Evolutionary conservation across 352 stramenopile genomes (phyloP).

Genomic region (Globisporangium spiculum): DNA sequence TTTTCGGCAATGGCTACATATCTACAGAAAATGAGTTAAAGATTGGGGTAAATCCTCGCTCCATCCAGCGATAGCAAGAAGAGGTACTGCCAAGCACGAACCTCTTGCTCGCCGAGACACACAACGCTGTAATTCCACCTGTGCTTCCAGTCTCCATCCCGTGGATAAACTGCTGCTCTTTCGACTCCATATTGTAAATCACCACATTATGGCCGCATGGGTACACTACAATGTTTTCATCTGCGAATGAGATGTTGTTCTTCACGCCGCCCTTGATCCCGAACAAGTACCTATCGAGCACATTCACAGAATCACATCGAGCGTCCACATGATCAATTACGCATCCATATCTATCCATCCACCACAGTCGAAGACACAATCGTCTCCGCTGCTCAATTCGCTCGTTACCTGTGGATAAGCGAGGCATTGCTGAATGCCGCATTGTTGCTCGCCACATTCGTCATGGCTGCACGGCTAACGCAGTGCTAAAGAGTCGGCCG

Average conservation of each 20-base stretch:
- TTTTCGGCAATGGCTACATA: slow-evolving; percentile 90
- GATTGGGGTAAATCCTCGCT: background rate
- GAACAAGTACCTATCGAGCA: slow-evolving; percentile 61
- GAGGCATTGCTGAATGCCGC: slow-evolving; percentile 28
- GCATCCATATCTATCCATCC: background rate
- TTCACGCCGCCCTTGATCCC: slow-evolving; percentile 80
- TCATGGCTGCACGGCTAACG: background rate
- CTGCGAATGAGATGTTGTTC: slow-evolving; percentile 82
- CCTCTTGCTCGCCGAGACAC: slow-evolving; percentile 76
- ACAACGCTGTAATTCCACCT: slow-evolving; percentile 84
- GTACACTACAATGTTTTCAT: slow-evolving; percentile 86
- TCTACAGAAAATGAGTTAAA: slow-evolving; percentile 11
- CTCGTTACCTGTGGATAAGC: slow-evolving; percentile 39
- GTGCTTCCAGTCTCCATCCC: slow-evolving; percentile 70
- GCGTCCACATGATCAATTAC: background rate
- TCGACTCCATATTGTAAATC: slow-evolving; percentile 87
- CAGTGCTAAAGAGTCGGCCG: background rate
- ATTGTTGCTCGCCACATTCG: slow-evolving; percentile 13
- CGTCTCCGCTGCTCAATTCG: background rate
- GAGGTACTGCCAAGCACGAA: slow-evolving; percentile 3
- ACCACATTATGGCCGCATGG: slow-evolving; percentile 88
- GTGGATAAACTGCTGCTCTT: slow-evolving; percentile 89
- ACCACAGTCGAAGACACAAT: background rate
- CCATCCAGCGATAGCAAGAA: background rate
- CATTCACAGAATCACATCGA: background rate